These are phyloP conservation scores for Gymnopus androsaceus DNA, from an alignment of 1,284 basidiomycete species.

Conservation along the genomic window DNA sequence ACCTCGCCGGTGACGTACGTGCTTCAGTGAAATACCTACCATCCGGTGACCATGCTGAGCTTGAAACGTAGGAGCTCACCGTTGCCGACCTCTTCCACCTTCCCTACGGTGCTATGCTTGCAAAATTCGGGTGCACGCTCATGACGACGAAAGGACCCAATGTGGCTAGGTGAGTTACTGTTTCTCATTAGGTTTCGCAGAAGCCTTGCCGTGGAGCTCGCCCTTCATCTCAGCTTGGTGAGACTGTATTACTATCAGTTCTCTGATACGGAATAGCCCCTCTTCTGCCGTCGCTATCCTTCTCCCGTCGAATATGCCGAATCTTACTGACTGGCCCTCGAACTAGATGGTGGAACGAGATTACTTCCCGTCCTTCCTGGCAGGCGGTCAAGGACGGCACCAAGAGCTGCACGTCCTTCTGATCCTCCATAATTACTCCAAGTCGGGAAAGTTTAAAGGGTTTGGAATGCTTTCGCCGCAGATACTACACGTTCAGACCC, in stretches of 20 bases:
- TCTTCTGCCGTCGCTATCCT: neutral
- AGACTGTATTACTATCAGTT: too few species aligned
- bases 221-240: too few species aligned
- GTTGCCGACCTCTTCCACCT: slow-evolving; percentile 39
- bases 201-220: too few species aligned
- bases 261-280: neutral
- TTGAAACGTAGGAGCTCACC: slow-evolving; percentile 30
- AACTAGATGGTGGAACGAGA: slow-evolving; percentile 41
- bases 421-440: too few species aligned
- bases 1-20: slow-evolving; percentile 54
- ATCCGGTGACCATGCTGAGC: neutral
- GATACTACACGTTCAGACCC: too few species aligned
- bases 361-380: slow-evolving; percentile 39
- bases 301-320: neutral
- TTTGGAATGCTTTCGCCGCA: too few species aligned
- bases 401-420: too few species aligned
- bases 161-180: slow-evolving; percentile 28
- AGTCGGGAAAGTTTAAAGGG: too few species aligned
- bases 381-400: slow-evolving; percentile 35
- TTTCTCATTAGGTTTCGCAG: too few species aligned
- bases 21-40: too few species aligned
- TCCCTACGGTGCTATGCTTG: slow-evolving; percentile 31
- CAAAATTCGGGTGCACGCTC: slow-evolving; percentile 27
- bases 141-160: slow-evolving; percentile 32
- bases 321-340: neutral